Percentiles rank a stretch among this genome's conserved stretches.
Conservation (phyloP, 2,329 filamentous ascomycete genomes). For the Hypoxylon sp. region DNA sequence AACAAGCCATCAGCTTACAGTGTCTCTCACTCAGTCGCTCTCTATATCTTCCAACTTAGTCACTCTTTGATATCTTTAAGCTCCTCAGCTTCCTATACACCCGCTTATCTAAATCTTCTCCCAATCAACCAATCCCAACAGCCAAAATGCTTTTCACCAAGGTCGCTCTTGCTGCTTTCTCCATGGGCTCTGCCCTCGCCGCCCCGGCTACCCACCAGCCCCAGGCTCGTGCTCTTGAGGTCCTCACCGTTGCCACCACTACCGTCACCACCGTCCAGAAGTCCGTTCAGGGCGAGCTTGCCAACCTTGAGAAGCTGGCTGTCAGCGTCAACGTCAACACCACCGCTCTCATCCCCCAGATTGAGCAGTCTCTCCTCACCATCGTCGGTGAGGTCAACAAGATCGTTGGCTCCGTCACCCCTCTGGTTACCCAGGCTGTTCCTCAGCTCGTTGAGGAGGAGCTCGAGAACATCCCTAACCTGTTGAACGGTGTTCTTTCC, state of each 20-base stretch:
- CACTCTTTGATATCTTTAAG: conserved; percentile 48
- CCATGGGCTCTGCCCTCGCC: conserved; percentile 53
- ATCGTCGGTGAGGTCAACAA: conserved; percentile 46
- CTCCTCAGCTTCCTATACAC: conserved; percentile 32
- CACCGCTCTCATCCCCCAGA: conserved; percentile 36
- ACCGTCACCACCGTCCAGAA: conserved; percentile 43
- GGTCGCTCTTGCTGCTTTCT: conserved; percentile 52
- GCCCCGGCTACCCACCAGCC: conserved; percentile 42
- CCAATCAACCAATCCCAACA: conserved; percentile 27
- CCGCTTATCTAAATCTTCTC: conserved; percentile 28
- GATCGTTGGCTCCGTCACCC: conserved; percentile 41
- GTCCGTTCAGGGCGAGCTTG: conserved; percentile 44
- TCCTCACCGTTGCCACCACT: conserved; percentile 37
- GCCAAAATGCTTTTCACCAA: conserved; percentile 55
- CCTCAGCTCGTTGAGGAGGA: conserved; percentile 46
- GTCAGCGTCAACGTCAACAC: conserved; percentile 29
- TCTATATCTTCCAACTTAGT: conserved; percentile 48
- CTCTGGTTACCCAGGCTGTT: conserved; percentile 42
- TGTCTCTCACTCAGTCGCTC: conserved; percentile 49
- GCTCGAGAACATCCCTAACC: conserved; percentile 44
- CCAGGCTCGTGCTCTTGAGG: conserved; percentile 31
- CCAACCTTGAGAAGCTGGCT: conserved; percentile 25
- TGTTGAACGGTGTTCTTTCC: conserved; percentile 45
- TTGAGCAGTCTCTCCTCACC: conserved; percentile 47
- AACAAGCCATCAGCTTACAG: conserved; percentile 45